These are phyloP conservation scores for Pecoramyces ruminantium DNA, from an alignment of 192 early-diverging fungal genomes.

Conservation along the genomic window DNA sequence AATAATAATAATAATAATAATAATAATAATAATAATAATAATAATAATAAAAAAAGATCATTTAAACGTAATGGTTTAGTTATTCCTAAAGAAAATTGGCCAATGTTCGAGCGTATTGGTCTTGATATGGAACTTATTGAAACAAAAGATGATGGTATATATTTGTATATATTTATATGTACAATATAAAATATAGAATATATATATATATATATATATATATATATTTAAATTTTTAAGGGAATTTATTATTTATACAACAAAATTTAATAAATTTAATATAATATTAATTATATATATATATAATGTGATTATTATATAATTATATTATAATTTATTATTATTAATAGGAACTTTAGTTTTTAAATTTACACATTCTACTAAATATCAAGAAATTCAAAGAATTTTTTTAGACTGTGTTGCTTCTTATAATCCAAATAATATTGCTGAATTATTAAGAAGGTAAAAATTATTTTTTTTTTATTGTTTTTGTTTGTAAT, in stretches of 20 bases:
- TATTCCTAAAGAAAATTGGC: slow-evolving; percentile 55
- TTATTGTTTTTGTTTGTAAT: too few species aligned
- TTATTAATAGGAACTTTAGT: slow-evolving; percentile 10
- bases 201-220: too few species aligned
- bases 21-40: too few species aligned
- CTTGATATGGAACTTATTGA: slow-evolving; percentile 25
- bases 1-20: too few species aligned
- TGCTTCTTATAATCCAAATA: slow-evolving; percentile 19
- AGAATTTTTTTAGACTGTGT: slow-evolving; percentile 55
- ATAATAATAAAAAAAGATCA: too few species aligned
- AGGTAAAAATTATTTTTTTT: not conserved
- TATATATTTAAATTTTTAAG: too few species aligned
- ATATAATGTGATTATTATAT: too few species aligned
- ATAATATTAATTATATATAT: too few species aligned
- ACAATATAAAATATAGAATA: too few species aligned
- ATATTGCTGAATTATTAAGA: not conserved
- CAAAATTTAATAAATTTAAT: too few species aligned
- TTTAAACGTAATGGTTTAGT: slow-evolving; percentile 16
- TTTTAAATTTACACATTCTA: slow-evolving; percentile 52
- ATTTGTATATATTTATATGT: slow-evolving; percentile 10
- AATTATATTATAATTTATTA: too few species aligned
- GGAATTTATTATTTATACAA: too few species aligned
- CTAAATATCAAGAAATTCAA: slow-evolving; percentile 57
- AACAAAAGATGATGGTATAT: slow-evolving; percentile 8
- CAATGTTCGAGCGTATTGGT: slow-evolving; percentile 26